phyloP scores from a whole-genome alignment of 2,329 filamentous ascomycete species.

The Cercospora beticola region DNA sequence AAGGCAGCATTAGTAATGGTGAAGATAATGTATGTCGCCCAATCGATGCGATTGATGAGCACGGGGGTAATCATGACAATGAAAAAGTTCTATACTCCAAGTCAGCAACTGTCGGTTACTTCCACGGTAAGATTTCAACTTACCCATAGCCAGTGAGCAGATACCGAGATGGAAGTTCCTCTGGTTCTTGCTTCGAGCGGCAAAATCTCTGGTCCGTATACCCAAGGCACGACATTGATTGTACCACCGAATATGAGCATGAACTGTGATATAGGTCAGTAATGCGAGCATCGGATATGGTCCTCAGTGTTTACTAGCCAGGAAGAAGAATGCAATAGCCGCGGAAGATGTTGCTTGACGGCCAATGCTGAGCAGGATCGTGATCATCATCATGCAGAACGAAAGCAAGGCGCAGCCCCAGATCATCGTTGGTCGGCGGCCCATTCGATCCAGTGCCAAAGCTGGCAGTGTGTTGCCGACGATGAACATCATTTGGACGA shows the following conservation, averaged over 20 bases:
- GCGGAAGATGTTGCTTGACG: background rate
- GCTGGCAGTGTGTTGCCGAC: constrained; percentile 46
- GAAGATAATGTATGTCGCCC: constrained; percentile 35
- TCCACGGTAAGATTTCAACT: constrained; percentile 26
- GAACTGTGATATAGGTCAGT: constrained; percentile 3
- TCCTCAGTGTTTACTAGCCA: background rate
- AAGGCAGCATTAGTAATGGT: constrained; percentile 39
- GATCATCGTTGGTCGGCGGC: constrained; percentile 21
- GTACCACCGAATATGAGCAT: constrained; percentile 30
- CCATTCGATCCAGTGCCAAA: constrained; percentile 44
- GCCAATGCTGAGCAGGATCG: background rate
- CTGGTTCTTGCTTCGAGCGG: constrained; percentile 50
- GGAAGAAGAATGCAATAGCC: background rate
- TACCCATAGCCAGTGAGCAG: constrained; percentile 49
- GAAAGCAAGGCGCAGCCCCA: background rate
- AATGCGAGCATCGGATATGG: background rate
- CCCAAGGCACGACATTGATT: constrained; percentile 30
- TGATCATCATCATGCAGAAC: background rate
- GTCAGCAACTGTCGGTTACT: background rate
- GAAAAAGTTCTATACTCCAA: background rate
- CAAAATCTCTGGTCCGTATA: constrained; percentile 48
- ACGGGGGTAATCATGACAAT: constrained; percentile 40
- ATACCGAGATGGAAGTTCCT: constrained; percentile 49
- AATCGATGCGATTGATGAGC: constrained; percentile 33
- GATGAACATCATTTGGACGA: constrained; percentile 40